Evolutionary conservation across 2,329 filamentous ascomycete species (phyloP).

Genomic region (Penicillium aurantiogriseum): DNA sequence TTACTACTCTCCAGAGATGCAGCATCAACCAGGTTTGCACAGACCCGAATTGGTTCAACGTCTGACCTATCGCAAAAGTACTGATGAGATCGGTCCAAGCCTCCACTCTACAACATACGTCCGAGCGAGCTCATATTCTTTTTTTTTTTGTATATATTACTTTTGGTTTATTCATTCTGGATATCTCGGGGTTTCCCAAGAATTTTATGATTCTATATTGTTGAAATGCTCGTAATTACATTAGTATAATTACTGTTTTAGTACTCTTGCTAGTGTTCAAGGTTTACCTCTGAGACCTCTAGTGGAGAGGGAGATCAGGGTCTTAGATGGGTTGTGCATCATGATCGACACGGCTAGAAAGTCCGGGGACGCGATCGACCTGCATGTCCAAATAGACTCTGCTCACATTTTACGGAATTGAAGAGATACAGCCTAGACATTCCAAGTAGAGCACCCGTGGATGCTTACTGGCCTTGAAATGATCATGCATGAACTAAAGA

Average conservation of each 20-base stretch:
- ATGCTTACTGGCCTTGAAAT: constrained; percentile 5
- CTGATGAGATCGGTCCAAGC: constrained; percentile 13
- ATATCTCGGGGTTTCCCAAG: neutral
- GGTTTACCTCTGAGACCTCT: neutral
- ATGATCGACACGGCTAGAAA: constrained; percentile 10
- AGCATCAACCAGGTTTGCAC: constrained; percentile 25
- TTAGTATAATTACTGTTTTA: neutral
- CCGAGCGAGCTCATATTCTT: constrained; percentile 13
- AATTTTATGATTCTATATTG: too few species aligned
- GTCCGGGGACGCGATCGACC: constrained; percentile 12
- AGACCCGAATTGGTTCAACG: constrained; percentile 16
- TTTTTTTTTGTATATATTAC: neutral
- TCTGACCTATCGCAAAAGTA: constrained; percentile 16
- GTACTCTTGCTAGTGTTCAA: neutral
- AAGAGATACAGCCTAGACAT: constrained; percentile 23
- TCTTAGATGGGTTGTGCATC: neutral
- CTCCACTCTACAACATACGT: constrained; percentile 3
- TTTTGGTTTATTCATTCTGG: neutral
- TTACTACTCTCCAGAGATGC: constrained; percentile 15
- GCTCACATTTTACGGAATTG: constrained; percentile 27
- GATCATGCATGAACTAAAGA: constrained; percentile 4
- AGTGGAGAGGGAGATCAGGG: constrained; percentile 7
- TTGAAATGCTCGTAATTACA: neutral
- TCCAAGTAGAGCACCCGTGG: constrained; percentile 13
- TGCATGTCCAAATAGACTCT: constrained; percentile 28